Conservation (phyloP, 148 eudicot species). For the Vaccinium myrtillus region DNA sequence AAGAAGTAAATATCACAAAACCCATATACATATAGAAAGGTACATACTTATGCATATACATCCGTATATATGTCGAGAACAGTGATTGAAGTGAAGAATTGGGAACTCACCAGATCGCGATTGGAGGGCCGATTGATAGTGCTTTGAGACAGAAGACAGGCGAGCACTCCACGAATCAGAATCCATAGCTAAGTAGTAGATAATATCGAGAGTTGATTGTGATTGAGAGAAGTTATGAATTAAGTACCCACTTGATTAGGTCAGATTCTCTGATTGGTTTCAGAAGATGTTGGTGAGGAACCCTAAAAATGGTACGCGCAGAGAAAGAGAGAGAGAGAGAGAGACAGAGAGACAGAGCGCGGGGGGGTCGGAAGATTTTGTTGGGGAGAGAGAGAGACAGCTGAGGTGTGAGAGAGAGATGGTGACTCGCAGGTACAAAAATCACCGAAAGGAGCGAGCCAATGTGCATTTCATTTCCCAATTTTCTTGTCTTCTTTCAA, state of each 20-base stretch:
- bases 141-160: conserved; percentile 62
- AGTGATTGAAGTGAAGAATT: not conserved
- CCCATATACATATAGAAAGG: not conserved
- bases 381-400: conserved; percentile 12
- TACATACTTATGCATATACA: not conserved
- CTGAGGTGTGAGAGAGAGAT: conserved; percentile 15
- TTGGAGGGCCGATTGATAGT: conserved; percentile 68
- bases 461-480: not conserved
- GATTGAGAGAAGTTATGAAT: not conserved
- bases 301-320: conserved; percentile 16
- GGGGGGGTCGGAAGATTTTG: not conserved
- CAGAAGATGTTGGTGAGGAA: not conserved
- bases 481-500: not conserved
- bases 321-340: conserved; percentile 12
- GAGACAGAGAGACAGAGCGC: not conserved
- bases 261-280: not conserved
- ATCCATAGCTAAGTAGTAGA: conserved; percentile 47
- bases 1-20: not conserved
- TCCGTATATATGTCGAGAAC: not conserved
- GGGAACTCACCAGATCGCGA: conserved; percentile 65
- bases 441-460: conserved; percentile 16
- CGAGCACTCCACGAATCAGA: conserved; percentile 86
- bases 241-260: conserved; percentile 16
- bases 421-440: conserved; percentile 21
- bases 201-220: not conserved